Conservation (phyloP, 495 filamentous ascomycete genomes). For the Hyaloscypha bicolor region DNA sequence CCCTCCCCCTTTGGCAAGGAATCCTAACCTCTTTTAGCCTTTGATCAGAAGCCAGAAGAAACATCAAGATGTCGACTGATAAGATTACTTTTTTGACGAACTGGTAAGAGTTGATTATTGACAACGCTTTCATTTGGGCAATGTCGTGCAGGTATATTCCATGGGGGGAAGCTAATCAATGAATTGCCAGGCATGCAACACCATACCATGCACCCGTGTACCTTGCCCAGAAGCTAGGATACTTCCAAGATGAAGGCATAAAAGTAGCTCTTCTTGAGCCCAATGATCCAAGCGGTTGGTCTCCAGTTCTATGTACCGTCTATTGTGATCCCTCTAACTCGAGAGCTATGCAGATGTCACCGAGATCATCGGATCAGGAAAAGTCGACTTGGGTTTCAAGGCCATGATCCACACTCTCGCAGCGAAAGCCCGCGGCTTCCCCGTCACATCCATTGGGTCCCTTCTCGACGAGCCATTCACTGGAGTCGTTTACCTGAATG, state of each 20-base stretch:
- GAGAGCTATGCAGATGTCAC: constrained; percentile 58
- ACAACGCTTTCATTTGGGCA: not conserved
- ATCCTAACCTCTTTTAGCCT: constrained; percentile 20
- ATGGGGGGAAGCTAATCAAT: too few relatives aligned
- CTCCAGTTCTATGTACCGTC: too few relatives aligned
- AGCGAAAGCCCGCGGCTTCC: constrained; percentile 70
- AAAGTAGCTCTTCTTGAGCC: constrained; percentile 72
- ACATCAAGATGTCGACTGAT: constrained; percentile 65
- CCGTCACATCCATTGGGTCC: constrained; percentile 66
- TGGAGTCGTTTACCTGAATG: constrained; percentile 70
- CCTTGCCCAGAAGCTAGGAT: constrained; percentile 70
- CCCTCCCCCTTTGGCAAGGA: constrained; percentile 35
- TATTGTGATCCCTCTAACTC: too few relatives aligned
- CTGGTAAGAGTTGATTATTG: constrained; percentile 51
- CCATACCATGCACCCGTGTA: constrained; percentile 74
- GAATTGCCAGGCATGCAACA: constrained; percentile 61
- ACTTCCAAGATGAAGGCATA: constrained; percentile 68
- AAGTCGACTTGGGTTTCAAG: constrained; percentile 74
- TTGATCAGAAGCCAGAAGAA: constrained; percentile 33
- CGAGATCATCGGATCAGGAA: constrained; percentile 71
- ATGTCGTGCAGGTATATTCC: not conserved
- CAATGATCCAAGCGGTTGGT: constrained; percentile 62
- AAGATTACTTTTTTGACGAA: constrained; percentile 77
- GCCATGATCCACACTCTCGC: constrained; percentile 72
- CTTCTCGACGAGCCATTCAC: constrained; percentile 75